A percentile compares a stretch with the other conserved stretches of the same genome.
Evolutionary conservation across 225 moss, liverwort and hornwort species (phyloP).

Genomic region (Lunularia cruciata): DNA sequence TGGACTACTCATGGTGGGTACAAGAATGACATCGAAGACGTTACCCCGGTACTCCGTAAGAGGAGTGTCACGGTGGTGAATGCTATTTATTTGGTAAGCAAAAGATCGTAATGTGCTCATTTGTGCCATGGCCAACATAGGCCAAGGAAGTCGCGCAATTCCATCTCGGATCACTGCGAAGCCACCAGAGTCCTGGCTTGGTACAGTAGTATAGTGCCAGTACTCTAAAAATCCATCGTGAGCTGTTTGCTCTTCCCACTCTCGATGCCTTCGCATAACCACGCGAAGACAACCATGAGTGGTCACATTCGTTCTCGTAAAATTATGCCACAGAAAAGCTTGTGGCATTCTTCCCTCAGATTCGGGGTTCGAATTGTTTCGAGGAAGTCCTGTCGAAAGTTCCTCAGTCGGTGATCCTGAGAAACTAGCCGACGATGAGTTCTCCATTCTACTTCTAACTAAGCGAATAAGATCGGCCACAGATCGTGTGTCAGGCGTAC

Average conservation of each 20-base stretch:
- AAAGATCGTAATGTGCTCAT: neutral
- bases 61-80: slow-evolving; percentile 18
- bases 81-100: slow-evolving; percentile 17
- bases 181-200: neutral
- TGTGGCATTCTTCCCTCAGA: neutral
- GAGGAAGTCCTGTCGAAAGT: neutral
- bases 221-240: slow-evolving; percentile 12
- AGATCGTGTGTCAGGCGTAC: neutral
- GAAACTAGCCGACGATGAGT: neutral
- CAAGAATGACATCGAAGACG: slow-evolving; percentile 14
- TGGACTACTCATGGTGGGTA: no score
- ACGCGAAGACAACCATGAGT: slow-evolving; percentile 10
- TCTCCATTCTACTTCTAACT: neutral
- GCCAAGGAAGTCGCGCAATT: slow-evolving; percentile 18
- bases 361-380: neutral
- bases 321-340: slow-evolving; percentile 15
- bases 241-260: slow-evolving; percentile 20
- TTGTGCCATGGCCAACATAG: slow-evolving; percentile 8
- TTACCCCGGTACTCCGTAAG: neutral
- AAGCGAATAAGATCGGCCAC: neutral
- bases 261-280: slow-evolving; percentile 15
- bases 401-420: slow-evolving; percentile 1
- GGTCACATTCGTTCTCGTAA: slow-evolving; percentile 18
- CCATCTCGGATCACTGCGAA: slow-evolving; percentile 18
- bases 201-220: slow-evolving; percentile 14